These are phyloP conservation scores for Chrysoporthe cubensis DNA, from an alignment of 2,329 filamentous ascomycete species.

Conservation along the genomic window DNA sequence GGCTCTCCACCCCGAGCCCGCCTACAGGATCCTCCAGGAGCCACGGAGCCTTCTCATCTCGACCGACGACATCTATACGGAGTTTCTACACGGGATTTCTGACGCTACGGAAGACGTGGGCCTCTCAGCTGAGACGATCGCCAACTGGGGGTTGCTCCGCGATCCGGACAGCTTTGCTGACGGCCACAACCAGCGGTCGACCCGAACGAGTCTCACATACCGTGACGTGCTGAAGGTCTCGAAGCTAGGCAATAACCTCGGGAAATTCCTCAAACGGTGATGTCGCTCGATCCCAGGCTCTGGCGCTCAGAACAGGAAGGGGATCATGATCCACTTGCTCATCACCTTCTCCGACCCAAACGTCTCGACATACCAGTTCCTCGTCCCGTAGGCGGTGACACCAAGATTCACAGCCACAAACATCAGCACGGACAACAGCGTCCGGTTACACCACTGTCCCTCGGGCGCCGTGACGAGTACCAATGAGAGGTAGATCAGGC, in stretches of 20 bases:
- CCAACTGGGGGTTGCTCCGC: conserved; percentile 73
- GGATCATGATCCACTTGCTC: conserved; percentile 76
- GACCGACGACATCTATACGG: conserved; percentile 67
- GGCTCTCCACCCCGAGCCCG: conserved; percentile 55
- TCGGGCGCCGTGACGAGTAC: conserved; percentile 73
- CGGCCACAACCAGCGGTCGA: conserved; percentile 61
- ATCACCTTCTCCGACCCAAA: conserved; percentile 71
- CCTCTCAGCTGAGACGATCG: conserved; percentile 63
- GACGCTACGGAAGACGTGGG: conserved; percentile 68
- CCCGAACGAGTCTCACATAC: conserved; percentile 76
- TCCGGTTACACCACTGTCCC: conserved; percentile 69
- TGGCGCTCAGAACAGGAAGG: conserved; percentile 61
- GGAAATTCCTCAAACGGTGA: conserved; percentile 50
- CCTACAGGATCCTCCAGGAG: conserved; percentile 75
- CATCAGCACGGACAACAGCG: conserved; percentile 68
- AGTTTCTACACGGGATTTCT: conserved; percentile 76
- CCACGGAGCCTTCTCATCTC: conserved; percentile 80
- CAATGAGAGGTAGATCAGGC: conserved; percentile 79
- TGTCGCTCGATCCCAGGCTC: conserved; percentile 36
- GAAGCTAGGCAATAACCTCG: conserved; percentile 71
- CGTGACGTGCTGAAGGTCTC: conserved; percentile 85
- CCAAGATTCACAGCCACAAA: conserved; percentile 83
- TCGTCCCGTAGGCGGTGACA: conserved; percentile 77
- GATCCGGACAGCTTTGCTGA: conserved; percentile 49
- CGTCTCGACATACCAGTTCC: conserved; percentile 75